phyloP scores from a whole-genome alignment of 2,329 filamentous ascomycete genomes.

The Nemania sp. region DNA sequence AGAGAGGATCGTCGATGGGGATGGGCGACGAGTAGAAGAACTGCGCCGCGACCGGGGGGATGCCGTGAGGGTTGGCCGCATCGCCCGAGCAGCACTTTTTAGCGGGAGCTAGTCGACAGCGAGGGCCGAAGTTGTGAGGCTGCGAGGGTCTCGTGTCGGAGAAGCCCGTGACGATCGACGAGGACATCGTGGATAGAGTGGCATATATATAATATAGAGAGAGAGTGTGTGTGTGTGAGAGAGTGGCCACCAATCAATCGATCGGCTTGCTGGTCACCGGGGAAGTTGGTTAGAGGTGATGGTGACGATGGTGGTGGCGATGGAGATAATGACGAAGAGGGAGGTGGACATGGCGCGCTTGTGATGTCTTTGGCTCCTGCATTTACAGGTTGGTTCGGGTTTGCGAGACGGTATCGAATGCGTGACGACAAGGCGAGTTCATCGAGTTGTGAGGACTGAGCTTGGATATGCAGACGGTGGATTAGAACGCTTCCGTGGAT shows the following conservation, averaged over 20 bases:
- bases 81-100: constrained; percentile 43
- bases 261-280: constrained; percentile 1
- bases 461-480: too few relatives aligned
- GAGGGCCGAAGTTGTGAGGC: constrained; percentile 62
- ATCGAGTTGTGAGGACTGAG: too few relatives aligned
- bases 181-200: constrained; percentile 33
- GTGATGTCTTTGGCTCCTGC: too few relatives aligned
- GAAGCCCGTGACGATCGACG: constrained; percentile 26
- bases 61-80: constrained; percentile 47
- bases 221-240: too few relatives aligned
- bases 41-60: constrained; percentile 67
- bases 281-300: constrained; percentile 8
- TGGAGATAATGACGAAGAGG: constrained; percentile 14
- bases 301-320: background rate
- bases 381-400: too few relatives aligned
- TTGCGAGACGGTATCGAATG: too few relatives aligned
- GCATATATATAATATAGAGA: too few relatives aligned
- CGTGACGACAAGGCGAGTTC: too few relatives aligned
- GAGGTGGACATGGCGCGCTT: too few relatives aligned
- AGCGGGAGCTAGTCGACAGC: constrained; percentile 60
- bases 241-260: too few relatives aligned
- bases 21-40: constrained; percentile 86
- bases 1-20: constrained; percentile 88
- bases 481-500: too few relatives aligned
- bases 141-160: constrained; percentile 31